Conservation (phyloP, 352 stramenopile species). For the Pythium dissimile region DNA sequence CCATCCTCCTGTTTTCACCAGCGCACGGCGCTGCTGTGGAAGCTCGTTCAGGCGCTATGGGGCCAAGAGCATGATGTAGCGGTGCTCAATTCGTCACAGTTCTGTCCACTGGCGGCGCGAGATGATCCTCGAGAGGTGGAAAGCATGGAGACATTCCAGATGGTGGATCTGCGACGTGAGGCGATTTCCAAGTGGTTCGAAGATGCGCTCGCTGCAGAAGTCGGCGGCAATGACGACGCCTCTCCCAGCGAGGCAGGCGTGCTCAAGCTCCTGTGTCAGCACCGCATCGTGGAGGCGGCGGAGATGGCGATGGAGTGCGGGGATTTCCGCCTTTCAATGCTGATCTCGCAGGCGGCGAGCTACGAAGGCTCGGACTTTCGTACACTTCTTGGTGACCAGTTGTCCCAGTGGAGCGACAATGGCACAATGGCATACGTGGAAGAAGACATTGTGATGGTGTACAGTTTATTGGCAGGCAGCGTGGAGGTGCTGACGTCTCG, state of each 20-base stretch:
- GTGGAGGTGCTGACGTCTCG: conserved; percentile 31
- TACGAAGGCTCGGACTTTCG: conserved; percentile 33
- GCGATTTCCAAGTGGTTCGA: conserved; percentile 80
- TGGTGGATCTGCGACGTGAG: conserved; percentile 63
- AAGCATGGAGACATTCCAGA: conserved; percentile 63
- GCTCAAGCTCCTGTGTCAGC: conserved; percentile 27
- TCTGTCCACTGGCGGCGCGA: conserved; percentile 47
- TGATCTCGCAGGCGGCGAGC: conserved; percentile 32
- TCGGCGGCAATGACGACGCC: not conserved
- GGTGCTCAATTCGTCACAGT: conserved; percentile 9
- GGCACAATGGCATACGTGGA: conserved; percentile 27
- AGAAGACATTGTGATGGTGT: conserved; percentile 31
- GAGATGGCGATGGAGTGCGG: conserved; percentile 31
- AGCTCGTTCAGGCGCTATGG: conserved; percentile 69
- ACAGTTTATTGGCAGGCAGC: conserved; percentile 32
- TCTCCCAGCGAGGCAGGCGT: conserved; percentile 15
- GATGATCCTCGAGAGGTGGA: conserved; percentile 62
- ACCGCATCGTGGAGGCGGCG: conserved; percentile 31
- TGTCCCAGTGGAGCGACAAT: conserved; percentile 30
- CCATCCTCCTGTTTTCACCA: conserved; percentile 18
- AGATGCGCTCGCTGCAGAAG: conserved; percentile 24
- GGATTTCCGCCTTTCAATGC: conserved; percentile 35
- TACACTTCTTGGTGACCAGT: conserved; percentile 25
- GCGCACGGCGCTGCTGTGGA: conserved; percentile 48
- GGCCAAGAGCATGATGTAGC: conserved; percentile 59